Evolutionary conservation across 2,329 filamentous ascomycete species (phyloP).

Genomic region (Microcyclospora tardicrescens): DNA sequence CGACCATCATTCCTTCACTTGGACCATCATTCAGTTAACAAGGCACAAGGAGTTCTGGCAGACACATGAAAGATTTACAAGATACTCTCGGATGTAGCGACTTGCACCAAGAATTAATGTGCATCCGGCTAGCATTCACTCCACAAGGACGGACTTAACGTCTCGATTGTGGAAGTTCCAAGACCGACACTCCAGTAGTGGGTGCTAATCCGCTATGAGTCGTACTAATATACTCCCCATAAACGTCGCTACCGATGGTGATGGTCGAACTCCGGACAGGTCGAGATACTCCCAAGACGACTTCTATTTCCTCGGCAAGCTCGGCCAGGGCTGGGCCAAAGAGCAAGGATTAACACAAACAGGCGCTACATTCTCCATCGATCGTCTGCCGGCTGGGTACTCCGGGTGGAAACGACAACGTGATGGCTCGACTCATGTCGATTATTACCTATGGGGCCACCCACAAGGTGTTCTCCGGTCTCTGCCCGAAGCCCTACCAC

Average conservation of each 20-base stretch:
- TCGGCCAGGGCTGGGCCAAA: conserved; percentile 13
- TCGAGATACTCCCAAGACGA: conserved; percentile 14
- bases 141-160: too few species aligned
- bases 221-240: conserved; percentile 2
- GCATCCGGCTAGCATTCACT: too few species aligned
- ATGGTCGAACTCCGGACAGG: conserved; percentile 10
- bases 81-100: too few species aligned
- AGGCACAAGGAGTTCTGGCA: too few species aligned
- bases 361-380: conserved; percentile 33
- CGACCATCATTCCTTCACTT: too few species aligned
- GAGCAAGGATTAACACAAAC: conserved; percentile 3
- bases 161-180: too few species aligned
- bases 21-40: too few species aligned
- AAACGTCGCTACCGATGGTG: conserved; percentile 9
- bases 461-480: conserved; percentile 42
- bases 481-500: conserved; percentile 40
- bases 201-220: too few species aligned
- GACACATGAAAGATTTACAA: too few species aligned
- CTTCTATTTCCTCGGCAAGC: conserved; percentile 12
- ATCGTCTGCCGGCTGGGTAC: conserved; percentile 43
- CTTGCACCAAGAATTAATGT: too few species aligned
- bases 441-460: conserved; percentile 47
- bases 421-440: conserved; percentile 27
- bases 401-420: conserved; percentile 38
- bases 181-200: too few species aligned